Percentiles rank a stretch among this genome's conserved stretches.
phyloP scores from a whole-genome alignment of 2,329 filamentous ascomycete species.

The Penicillium nordicum region DNA sequence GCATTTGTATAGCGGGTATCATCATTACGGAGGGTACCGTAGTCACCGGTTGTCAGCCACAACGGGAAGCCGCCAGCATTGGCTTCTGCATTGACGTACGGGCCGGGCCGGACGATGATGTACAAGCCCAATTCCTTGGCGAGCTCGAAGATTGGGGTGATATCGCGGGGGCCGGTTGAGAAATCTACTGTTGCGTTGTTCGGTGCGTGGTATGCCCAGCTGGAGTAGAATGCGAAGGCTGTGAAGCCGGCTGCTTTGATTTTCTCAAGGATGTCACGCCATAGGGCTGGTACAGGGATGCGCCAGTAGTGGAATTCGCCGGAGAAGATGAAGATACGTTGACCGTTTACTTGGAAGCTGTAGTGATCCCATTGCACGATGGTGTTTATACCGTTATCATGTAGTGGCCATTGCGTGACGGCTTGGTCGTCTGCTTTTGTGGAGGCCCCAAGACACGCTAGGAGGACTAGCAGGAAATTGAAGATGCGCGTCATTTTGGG shows the following conservation, averaged over 20 bases:
- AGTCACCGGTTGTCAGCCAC: slow-evolving; percentile 58
- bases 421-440: slow-evolving; percentile 5
- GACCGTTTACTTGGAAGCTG: slow-evolving; percentile 51
- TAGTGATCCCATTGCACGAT: slow-evolving; percentile 54
- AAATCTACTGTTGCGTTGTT: slow-evolving; percentile 50
- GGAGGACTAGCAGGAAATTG: slow-evolving; percentile 7
- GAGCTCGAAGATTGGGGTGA: slow-evolving; percentile 51
- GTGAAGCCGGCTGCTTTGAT: slow-evolving; percentile 52
- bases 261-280: slow-evolving; percentile 52
- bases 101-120: slow-evolving; percentile 56
- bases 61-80: slow-evolving; percentile 61
- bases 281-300: slow-evolving; percentile 50
- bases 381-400: slow-evolving; percentile 47
- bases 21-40: slow-evolving; percentile 33
- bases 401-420: slow-evolving; percentile 44
- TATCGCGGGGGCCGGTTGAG: slow-evolving; percentile 52
- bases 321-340: slow-evolving; percentile 52
- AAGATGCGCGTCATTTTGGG: slow-evolving; percentile 9
- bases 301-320: slow-evolving; percentile 56
- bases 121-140: slow-evolving; percentile 55
- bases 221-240: slow-evolving; percentile 47
- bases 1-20: slow-evolving; percentile 32
- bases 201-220: slow-evolving; percentile 50
- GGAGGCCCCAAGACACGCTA: slow-evolving; percentile 11
- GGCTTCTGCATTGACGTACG: slow-evolving; percentile 63